These are phyloP conservation scores for Henckelia pumila DNA, from an alignment of 257 asterid species.

Conservation along the genomic window DNA sequence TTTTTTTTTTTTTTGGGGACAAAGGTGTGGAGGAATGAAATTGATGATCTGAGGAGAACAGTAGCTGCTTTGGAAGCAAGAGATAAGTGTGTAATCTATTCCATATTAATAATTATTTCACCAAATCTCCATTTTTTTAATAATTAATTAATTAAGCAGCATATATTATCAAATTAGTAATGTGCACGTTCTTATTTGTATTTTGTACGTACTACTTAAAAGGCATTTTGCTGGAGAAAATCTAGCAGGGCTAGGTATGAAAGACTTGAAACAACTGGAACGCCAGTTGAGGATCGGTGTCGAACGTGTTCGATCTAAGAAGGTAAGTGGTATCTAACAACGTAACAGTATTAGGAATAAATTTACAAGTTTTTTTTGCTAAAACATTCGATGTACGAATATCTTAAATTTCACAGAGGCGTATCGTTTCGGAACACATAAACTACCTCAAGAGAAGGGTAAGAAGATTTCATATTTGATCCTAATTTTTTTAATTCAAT, in stretches of 20 bases:
- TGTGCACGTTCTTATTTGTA: no score
- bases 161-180: no score
- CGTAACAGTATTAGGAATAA: no score
- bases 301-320: constrained; percentile 59
- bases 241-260: constrained; percentile 46
- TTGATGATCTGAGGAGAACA: constrained; percentile 45
- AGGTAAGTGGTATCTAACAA: constrained; percentile 30
- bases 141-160: no score
- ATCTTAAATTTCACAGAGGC: constrained; percentile 30
- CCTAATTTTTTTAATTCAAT: not conserved
- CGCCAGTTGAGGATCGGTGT: constrained; percentile 53
- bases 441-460: constrained; percentile 49
- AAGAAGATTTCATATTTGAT: not conserved
- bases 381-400: no score
- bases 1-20: no score
- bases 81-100: constrained; percentile 33
- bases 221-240: constrained; percentile 63
- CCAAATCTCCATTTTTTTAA: not conserved
- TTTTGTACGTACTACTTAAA: no score
- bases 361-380: no score
- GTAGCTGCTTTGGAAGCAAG: constrained; percentile 49
- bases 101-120: no score
- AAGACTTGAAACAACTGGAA: constrained; percentile 57
- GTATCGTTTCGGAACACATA: constrained; percentile 43
- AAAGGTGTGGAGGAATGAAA: constrained; percentile 52